A percentile compares a stretch with the other conserved stretches of the same genome.
Conservation (phyloP, 1,139 yeast species). For the Saccharomyces hybrid region DNA sequence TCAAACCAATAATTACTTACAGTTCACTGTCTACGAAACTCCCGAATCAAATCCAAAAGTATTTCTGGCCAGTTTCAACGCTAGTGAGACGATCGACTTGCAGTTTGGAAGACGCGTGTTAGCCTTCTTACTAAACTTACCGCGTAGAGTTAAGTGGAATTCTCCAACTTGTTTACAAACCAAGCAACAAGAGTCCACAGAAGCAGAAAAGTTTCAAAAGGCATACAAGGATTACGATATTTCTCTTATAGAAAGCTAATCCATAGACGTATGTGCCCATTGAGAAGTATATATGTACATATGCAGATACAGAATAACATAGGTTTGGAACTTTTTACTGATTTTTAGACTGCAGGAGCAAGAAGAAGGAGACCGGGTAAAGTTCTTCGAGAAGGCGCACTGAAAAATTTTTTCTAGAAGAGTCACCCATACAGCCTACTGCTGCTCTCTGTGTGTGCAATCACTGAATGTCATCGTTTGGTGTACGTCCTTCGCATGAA, state of each 20-base stretch:
- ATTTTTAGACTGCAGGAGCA: not conserved
- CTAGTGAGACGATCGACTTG: slow-evolving; percentile 43
- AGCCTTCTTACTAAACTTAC: slow-evolving; percentile 50
- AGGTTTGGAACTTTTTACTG: not conserved
- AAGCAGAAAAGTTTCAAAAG: slow-evolving; percentile 51
- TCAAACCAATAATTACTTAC: slow-evolving; percentile 34
- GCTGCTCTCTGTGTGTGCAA: not conserved
- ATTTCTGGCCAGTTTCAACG: slow-evolving; percentile 27
- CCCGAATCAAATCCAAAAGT: slow-evolving; percentile 26
- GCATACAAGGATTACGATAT: slow-evolving; percentile 44
- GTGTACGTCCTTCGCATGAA: not conserved
- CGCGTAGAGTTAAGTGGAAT: slow-evolving; percentile 66
- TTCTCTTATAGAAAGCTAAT: slow-evolving; percentile 26
- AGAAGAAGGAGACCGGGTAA: not conserved
- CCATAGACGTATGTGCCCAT: not conserved
- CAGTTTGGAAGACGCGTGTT: slow-evolving; percentile 75
- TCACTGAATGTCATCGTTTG: not conserved
- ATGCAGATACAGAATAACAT: not conserved
- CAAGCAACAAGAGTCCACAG: slow-evolving; percentile 48
- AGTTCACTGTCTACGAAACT: slow-evolving; percentile 34
- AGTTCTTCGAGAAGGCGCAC: not conserved
- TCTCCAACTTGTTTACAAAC: slow-evolving; percentile 51
- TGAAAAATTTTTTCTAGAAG: not conserved
- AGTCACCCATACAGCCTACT: slow-evolving; percentile 1
- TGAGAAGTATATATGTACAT: not conserved